Conservation (phyloP, 495 filamentous ascomycete genomes). For the Penicillium mononematosum region DNA sequence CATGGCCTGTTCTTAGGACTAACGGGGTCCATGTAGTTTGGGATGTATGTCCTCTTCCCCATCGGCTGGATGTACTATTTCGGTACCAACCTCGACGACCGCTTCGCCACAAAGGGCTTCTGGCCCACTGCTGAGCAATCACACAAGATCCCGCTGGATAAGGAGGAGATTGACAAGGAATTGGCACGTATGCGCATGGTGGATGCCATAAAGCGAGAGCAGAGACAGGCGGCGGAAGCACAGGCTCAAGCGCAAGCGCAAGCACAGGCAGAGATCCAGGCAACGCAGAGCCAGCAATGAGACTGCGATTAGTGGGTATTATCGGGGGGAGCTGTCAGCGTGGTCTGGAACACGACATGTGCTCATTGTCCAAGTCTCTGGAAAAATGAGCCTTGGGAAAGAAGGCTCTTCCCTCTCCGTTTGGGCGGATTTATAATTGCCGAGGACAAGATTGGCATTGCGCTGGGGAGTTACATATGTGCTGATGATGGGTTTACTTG, state of each 20-base stretch:
- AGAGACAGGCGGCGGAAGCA: slow-evolving; percentile 52
- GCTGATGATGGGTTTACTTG: slow-evolving; percentile 21
- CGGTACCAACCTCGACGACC: slow-evolving; percentile 93
- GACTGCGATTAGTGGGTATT: background rate
- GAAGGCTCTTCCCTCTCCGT: background rate
- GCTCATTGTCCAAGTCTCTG: background rate
- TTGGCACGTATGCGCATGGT: slow-evolving; percentile 64
- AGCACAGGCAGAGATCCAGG: slow-evolving; percentile 20
- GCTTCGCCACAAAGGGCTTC: slow-evolving; percentile 85
- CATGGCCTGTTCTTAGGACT: background rate
- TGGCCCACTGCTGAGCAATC: slow-evolving; percentile 87
- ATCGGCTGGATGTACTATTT: slow-evolving; percentile 99
- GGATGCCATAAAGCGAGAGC: slow-evolving; percentile 43
- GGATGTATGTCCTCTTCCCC: slow-evolving; percentile 97
- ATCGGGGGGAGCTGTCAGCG: background rate
- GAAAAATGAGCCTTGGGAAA: background rate
- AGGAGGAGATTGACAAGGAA: slow-evolving; percentile 80
- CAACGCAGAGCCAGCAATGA: slow-evolving; percentile 13
- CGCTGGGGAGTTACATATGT: slow-evolving; percentile 22
- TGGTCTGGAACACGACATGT: background rate
- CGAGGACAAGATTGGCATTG: slow-evolving; percentile 3
- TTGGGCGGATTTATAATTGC: background rate
- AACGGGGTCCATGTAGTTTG: slow-evolving; percentile 60
- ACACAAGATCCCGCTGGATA: slow-evolving; percentile 84
- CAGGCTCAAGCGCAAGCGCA: slow-evolving; percentile 38